Evolutionary conservation across 257 asterid genomes (phyloP), one percentile per base, ranked within the genome.

Genomic region (Cynanchum wilfordii): DNA sequence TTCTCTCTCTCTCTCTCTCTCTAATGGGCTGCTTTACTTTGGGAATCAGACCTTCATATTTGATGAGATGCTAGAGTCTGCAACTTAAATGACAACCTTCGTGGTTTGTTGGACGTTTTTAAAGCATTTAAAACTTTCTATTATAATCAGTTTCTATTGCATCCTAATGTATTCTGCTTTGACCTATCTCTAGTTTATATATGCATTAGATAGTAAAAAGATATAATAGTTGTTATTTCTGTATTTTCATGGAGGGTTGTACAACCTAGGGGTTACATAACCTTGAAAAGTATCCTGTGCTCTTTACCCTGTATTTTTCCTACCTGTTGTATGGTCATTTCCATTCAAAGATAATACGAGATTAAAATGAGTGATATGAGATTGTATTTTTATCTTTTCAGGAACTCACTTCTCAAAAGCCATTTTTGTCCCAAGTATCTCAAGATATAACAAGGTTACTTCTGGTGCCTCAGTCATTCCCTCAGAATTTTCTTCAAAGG

Each of bases 341-440:
- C n/a, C 69, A 19, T 64, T 40, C 69, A 36, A 36, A 47, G 69
- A 15, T 24, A 17, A 11, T 29, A 2, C 50, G 29, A 6, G 15
- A 63, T 49, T 68, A 50, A 65, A 17, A 66, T 8, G 63, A 56
- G 30, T 30, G 55, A 70, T 33, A 20, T 47, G 55, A 68, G 30
- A 12, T 20, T 65, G 25, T 70, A 47, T 29, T 47, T 73, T 52
- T 45, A 58, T 75, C 81, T 75, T 66, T 54, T 79, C 85, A 92
- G 98, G 95, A 66, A 85, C 89, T 22, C 75, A 82, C 81, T 87
- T 90, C 70, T 72, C 94, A 2, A 90, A 92, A 75, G 92, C 97
- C 69, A 86, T 92, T 68, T 92, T 92, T 80, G 97, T 89, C 42
- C 97, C 98, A 30, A 85, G 91, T 66, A 85, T 89, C 77, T 92